phyloP scores from a whole-genome alignment of 225 moss, liverwort and hornwort species.

The Takakia lepidozioides region DNA sequence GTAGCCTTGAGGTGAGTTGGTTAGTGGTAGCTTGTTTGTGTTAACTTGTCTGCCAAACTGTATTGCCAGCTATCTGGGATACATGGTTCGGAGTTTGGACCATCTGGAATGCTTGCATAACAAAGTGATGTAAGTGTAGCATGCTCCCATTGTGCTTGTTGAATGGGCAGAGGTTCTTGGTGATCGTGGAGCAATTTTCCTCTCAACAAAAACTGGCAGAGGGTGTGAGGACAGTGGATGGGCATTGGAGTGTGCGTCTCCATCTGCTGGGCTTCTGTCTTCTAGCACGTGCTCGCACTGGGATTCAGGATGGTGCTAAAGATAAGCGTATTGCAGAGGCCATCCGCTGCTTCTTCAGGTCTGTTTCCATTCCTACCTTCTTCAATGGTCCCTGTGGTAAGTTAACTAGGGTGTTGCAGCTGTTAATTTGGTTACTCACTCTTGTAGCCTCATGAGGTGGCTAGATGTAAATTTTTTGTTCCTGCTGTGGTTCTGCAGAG shows the following conservation, averaged over 20 bases:
- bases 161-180: slow-evolving; percentile 47
- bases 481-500: no score
- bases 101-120: no score
- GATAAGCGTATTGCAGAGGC: slow-evolving; percentile 71
- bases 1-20: slow-evolving; percentile 62
- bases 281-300: slow-evolving; percentile 73
- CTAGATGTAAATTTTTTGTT: no score
- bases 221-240: slow-evolving; percentile 62
- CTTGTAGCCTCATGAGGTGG: no score
- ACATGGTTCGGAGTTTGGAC: no score
- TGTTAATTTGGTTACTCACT: no score
- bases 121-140: no score
- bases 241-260: slow-evolving; percentile 88
- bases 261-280: slow-evolving; percentile 89
- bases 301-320: slow-evolving; percentile 45
- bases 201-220: slow-evolving; percentile 71
- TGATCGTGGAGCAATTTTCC: slow-evolving; percentile 68
- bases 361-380: slow-evolving; percentile 2
- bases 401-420: no score
- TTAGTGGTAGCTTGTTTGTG: no score
- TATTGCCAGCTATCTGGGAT: no score
- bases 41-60: no score
- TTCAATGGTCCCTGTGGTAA: no score
- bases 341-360: slow-evolving; percentile 83
- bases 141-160: neutral